These are phyloP conservation scores for Ophiostoma novo-ulmi DNA, from an alignment of 2,329 filamentous ascomycete species.

Conservation along the genomic window DNA sequence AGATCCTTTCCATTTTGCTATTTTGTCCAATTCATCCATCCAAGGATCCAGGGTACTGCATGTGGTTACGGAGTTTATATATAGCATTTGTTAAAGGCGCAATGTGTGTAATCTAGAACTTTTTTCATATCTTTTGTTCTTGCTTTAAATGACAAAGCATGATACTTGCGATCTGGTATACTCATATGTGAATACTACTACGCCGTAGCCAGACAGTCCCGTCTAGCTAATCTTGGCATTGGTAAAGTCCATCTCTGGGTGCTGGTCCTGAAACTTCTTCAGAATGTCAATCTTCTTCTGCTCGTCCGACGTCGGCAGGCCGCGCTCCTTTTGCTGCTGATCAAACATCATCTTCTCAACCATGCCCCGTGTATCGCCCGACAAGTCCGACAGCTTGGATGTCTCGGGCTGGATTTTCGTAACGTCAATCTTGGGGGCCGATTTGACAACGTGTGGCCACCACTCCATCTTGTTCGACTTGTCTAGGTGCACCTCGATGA, in stretches of 20 bases:
- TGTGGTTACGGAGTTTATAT: neutral
- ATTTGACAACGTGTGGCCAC: slow-evolving; percentile 89
- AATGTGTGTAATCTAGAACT: neutral
- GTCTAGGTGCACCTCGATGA: slow-evolving; percentile 29
- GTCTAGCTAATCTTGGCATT: slow-evolving; percentile 59
- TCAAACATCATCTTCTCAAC: slow-evolving; percentile 99
- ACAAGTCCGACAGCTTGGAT: slow-evolving; percentile 83
- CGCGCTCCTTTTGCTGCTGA: slow-evolving; percentile 92
- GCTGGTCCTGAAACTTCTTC: slow-evolving; percentile 83
- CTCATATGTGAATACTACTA: neutral
- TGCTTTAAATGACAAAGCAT: neutral
- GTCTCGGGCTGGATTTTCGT: slow-evolving; percentile 92
- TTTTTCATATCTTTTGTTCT: neutral
- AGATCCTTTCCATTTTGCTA: neutral
- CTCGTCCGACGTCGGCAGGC: slow-evolving; percentile 85
- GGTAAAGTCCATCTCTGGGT: slow-evolving; percentile 67
- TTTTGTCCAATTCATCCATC: neutral
- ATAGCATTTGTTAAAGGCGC: neutral
- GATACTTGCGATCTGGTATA: neutral
- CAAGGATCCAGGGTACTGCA: neutral
- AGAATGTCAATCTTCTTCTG: slow-evolving; percentile 91
- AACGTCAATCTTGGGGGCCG: slow-evolving; percentile 87
- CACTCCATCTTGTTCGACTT: slow-evolving; percentile 88
- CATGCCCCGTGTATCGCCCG: slow-evolving; percentile 92
- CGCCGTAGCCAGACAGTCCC: neutral